Percentiles rank a stretch among this genome's conserved stretches.
These are phyloP conservation scores for Suillus brevipes DNA, from an alignment of 768 basidiomycete genomes.

Conservation along the genomic window DNA sequence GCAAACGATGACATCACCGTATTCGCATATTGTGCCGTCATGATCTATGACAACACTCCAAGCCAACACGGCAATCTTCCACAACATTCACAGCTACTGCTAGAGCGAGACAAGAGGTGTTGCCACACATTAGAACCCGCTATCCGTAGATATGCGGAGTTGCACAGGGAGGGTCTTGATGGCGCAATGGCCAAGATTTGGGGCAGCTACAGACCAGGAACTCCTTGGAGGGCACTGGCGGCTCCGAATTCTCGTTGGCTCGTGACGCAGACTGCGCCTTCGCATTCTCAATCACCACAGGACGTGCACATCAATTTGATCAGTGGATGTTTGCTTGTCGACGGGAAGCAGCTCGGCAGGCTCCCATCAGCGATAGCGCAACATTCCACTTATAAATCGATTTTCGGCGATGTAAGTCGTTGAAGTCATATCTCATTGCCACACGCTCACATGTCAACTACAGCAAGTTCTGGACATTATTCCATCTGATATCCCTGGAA, in stretches of 20 bases:
- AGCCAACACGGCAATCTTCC: constrained; percentile 10
- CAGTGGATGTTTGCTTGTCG: constrained; percentile 27
- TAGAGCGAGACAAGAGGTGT: constrained; percentile 33
- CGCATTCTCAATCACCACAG: too few relatives aligned
- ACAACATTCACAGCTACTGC: constrained; percentile 16
- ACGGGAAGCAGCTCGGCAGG: constrained; percentile 26
- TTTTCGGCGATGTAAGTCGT: constrained; percentile 24
- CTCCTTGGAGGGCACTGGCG: constrained; percentile 19
- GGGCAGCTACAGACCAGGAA: constrained; percentile 25
- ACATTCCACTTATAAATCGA: constrained; percentile 19
- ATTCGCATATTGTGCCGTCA: constrained; percentile 25
- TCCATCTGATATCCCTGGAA: constrained; percentile 26
- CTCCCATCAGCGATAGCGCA: constrained; percentile 21
- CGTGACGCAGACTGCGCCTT: constrained; percentile 17
- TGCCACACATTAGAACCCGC: constrained; percentile 24
- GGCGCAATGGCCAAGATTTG: constrained; percentile 23
- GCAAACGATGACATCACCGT: constrained; percentile 24
- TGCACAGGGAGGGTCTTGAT: constrained; percentile 16
- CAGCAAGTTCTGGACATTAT: constrained; percentile 24
- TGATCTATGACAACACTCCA: constrained; percentile 29
- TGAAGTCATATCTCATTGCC: not conserved
- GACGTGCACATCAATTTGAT: constrained; percentile 23
- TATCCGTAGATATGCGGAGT: constrained; percentile 9
- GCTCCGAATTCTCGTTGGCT: constrained; percentile 25
- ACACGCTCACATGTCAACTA: constrained; percentile 5